Evolutionary conservation across 176 grass and related monocot genomes (phyloP), one percentile per base, ranked within the genome.

Genomic region (Guadua angustifolia): DNA sequence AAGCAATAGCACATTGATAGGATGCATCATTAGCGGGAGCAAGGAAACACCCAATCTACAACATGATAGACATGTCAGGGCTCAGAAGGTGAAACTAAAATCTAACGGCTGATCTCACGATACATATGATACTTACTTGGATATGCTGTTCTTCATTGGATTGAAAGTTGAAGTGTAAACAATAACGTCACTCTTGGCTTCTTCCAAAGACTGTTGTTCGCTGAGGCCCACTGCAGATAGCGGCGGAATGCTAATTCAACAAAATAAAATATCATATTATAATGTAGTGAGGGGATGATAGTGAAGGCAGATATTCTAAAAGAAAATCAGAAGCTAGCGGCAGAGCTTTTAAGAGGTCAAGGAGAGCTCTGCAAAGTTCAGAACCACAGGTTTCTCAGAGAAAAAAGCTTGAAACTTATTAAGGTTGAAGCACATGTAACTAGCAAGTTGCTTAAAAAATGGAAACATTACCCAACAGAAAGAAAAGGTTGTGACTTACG

Each of bases 131-230:
- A 52, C 85, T 88, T 91, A 98, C 95, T 92, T 92, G 69, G 96
- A 98, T 79, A 98, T 98, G 66, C 91, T 94, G 80, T 98, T 95
- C 83, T 90, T 98, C 96, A 98, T 95, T 55, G 96, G 96, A 22
- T 87, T 98, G 84, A 98, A 98, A 57, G 83, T 80, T 66, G 96
- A 95, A 71, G 88, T 95, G 81, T 85, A 98, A 70, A 98, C 64
- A 70, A 98, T 89, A 80, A 98, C 33, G 15, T 95, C 93, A 72
- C 85, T 86, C 36, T 91, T 94, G 59, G 85, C 81, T 73, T 95
- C 89, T 32, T 88, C 89, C 64, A 95, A 29, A 82, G 93, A 93
- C 29, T 98, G 32, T 75, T 98, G 93, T 82, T 98, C 95, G 1
- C 87, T 98, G 9, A 93, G 89, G 56, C 95, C 95, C 44, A 95